phyloP scores from a whole-genome alignment of 306 rosid genomes.

The Lathyrus oleraceus region DNA sequence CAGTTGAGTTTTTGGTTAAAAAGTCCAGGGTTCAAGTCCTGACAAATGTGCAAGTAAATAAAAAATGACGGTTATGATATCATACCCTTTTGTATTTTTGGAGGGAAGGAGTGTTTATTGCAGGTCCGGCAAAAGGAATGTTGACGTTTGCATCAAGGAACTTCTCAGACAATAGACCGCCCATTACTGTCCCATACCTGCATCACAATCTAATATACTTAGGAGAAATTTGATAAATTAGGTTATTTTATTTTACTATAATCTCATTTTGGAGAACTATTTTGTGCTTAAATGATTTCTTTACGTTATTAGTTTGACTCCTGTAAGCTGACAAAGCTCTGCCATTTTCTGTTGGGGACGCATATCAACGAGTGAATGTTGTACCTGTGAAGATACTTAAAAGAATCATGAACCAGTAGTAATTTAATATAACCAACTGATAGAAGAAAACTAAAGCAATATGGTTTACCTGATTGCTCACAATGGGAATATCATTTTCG shows the following conservation, averaged over 20 bases:
- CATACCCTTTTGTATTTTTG: slow-evolving; percentile 90
- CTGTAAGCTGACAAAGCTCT: slow-evolving; percentile 84
- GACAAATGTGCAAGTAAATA: too few relatives aligned
- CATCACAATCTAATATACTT: slow-evolving; percentile 37
- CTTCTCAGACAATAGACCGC: slow-evolving; percentile 92
- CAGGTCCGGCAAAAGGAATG: slow-evolving; percentile 88
- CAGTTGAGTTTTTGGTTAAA: too few relatives aligned
- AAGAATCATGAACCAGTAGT: slow-evolving; percentile 6
- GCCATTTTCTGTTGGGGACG: slow-evolving; percentile 95
- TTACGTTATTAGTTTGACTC: slow-evolving; percentile 93
- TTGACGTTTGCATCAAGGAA: slow-evolving; percentile 81
- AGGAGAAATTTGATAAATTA: background rate
- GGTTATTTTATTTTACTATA: background rate
- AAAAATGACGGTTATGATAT: slow-evolving; percentile 23
- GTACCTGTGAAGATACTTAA: slow-evolving; percentile 56
- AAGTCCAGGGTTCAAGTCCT: too few relatives aligned
- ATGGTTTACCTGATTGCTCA: slow-evolving; percentile 85
- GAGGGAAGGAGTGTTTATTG: slow-evolving; percentile 91
- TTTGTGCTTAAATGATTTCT: background rate
- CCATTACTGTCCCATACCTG: slow-evolving; percentile 97
- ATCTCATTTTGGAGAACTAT: slow-evolving; percentile 22
- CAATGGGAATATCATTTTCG: slow-evolving; percentile 89
- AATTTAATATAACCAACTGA: background rate
- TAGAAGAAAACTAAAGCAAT: slow-evolving; percentile 13
- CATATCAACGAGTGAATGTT: slow-evolving; percentile 89